Base-by-base conservation (phyloP, 257 asterid genomes). In the Orobanche coerulescens region DNA sequence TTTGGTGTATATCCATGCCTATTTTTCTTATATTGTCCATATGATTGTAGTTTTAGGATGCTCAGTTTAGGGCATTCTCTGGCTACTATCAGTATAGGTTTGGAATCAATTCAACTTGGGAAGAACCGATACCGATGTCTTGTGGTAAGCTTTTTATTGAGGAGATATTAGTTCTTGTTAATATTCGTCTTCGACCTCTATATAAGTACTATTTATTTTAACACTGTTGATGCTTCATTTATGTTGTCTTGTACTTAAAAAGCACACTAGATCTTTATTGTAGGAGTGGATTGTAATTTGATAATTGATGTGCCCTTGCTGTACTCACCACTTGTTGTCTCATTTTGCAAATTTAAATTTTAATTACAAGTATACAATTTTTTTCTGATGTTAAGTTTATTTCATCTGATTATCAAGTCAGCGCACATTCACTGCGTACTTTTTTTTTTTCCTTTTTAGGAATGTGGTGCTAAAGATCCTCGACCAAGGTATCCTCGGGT, bases 401-500 rank as follows among this genome's bases (percentile, higher is more conserved):
- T 19, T 26, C 12, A 30, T 62, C 19, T n/a, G 59, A 13, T 6
- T 58, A 30, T 47, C 8, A 30, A 10, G 59, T 61, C 56, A 42
- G 25, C 34, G 9, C 1, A 24, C 31, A 2, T 74, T 68, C 33
- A 63, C 67, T 14, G 14, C 14, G 2, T 42, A 34, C 33, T 19
- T n/a, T 71, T 64, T 30, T 19, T 68, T 66, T 67, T 43, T 70
- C 83, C 66, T 66, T 67, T 43, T 70, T 82, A 86, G 98, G 83
- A 80, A 40, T 86, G 91, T 65, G 95, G 82, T 61, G 88, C 91
- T 70, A 88, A 86, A 81, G 96, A 95, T 69, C 98, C 95, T 44
- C 82, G 95, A 49, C 96, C 96, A 48, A 84, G 98, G 80, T 82
- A 73, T 73, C 96, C 96, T 47, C 83, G 96, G 42, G 95, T 86